Conservation (phyloP, 148 eudicot genomes). For the Dysphania ambrosioides region DNA sequence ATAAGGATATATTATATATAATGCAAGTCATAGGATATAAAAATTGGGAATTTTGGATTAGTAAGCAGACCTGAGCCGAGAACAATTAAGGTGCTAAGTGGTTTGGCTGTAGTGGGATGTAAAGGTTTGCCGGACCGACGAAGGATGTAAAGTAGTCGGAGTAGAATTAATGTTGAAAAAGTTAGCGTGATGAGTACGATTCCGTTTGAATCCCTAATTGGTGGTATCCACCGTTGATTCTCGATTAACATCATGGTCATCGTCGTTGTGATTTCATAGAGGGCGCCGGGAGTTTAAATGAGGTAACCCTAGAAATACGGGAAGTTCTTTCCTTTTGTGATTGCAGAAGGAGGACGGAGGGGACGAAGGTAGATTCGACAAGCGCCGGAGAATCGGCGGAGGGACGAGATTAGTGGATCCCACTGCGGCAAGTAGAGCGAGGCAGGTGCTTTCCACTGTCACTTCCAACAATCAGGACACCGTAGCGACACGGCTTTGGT, state of each 20-base stretch:
- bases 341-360: too few relatives aligned
- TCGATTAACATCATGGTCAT: constrained; percentile 7
- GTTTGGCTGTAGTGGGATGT: constrained; percentile 26
- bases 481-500: constrained; percentile 29
- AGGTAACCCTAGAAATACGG: too few relatives aligned
- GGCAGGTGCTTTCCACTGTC: constrained; percentile 44
- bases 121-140: constrained; percentile 49
- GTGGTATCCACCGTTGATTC: constrained; percentile 8
- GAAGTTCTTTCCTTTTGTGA: too few relatives aligned
- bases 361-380: too few relatives aligned
- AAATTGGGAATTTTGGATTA: neutral
- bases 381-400: too few relatives aligned
- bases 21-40: neutral
- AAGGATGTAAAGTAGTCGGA: constrained; percentile 50
- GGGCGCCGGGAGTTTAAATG: too few relatives aligned
- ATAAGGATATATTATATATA: neutral
- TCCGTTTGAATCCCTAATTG: constrained; percentile 18
- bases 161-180: constrained; percentile 12
- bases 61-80: constrained; percentile 74
- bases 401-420: constrained; percentile 36
- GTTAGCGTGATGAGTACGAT: constrained; percentile 9
- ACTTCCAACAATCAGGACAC: constrained; percentile 33
- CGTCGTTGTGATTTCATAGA: too few relatives aligned
- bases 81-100: constrained; percentile 70
- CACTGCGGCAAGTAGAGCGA: constrained; percentile 35